Conservation (phyloP, 192 early-diverging fungal genomes). For the Neocallimastix lanati region DNA sequence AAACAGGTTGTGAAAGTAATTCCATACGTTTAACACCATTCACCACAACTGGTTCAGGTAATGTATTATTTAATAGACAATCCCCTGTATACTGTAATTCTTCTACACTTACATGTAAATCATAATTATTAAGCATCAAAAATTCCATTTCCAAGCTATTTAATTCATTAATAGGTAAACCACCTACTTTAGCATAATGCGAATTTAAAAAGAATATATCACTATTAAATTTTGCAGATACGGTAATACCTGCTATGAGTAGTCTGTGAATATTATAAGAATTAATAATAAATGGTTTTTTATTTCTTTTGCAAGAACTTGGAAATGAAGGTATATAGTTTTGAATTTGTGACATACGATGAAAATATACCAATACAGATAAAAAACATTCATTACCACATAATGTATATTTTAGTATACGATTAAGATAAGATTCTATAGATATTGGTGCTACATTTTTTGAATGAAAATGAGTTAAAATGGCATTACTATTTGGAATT, state of each 20-base stretch:
- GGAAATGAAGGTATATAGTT: neutral
- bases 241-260: conserved; percentile 72
- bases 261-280: conserved; percentile 70
- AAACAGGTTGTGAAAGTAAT: neutral
- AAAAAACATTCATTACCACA: conserved; percentile 83
- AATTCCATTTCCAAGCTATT: conserved; percentile 86
- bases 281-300: conserved; percentile 15
- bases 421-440: conserved; percentile 60
- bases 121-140: conserved; percentile 66
- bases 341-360: conserved; percentile 41
- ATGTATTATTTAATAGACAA: conserved; percentile 39
- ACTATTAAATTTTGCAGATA: conserved; percentile 75
- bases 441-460: conserved; percentile 80
- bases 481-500: neutral
- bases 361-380: conserved; percentile 71
- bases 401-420: conserved; percentile 85
- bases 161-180: conserved; percentile 71
- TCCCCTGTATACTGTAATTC: conserved; percentile 73
- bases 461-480: conserved; percentile 66
- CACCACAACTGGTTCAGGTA: neutral
- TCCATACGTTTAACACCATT: neutral
- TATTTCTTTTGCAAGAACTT: neutral
- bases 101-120: conserved; percentile 52
- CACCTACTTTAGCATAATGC: conserved; percentile 68
- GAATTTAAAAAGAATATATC: conserved; percentile 90